These are phyloP conservation scores for Sporisorium graminicola DNA, from an alignment of 1,284 basidiomycete genomes.

Conservation along the genomic window DNA sequence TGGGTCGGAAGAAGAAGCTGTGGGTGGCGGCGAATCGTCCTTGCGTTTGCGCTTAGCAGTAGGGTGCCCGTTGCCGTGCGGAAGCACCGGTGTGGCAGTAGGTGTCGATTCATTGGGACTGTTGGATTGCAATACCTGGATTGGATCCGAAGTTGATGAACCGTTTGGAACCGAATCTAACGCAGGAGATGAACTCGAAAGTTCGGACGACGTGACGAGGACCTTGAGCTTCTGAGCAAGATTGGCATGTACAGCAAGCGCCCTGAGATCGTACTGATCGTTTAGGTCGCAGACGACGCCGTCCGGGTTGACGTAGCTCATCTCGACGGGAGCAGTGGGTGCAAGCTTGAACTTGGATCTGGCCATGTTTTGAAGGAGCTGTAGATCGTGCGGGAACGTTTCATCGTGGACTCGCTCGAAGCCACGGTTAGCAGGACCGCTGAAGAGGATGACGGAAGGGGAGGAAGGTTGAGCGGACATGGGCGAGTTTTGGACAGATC, in stretches of 20 bases:
- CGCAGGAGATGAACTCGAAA: background rate
- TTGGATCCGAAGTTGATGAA: background rate
- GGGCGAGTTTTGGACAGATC: slow-evolving; percentile 25
- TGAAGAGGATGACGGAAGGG: slow-evolving; percentile 41
- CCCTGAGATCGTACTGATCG: slow-evolving; percentile 53
- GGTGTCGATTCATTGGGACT: background rate
- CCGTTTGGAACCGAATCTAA: too few relatives aligned
- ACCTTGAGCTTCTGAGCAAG: slow-evolving; percentile 40
- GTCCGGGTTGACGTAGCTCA: slow-evolving; percentile 54
- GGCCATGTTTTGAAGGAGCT: slow-evolving; percentile 25
- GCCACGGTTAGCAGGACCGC: slow-evolving; percentile 29
- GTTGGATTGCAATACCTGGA: background rate
- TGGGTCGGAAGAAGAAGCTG: background rate
- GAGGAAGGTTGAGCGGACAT: slow-evolving; percentile 16
- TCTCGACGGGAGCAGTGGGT: slow-evolving; percentile 25
- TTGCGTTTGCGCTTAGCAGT: slow-evolving; percentile 30
- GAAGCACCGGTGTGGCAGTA: background rate
- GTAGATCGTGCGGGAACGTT: slow-evolving; percentile 26
- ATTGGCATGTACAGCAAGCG: slow-evolving; percentile 50
- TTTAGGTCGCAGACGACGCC: slow-evolving; percentile 52
- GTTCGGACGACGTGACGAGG: slow-evolving; percentile 23
- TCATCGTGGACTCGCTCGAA: slow-evolving; percentile 48
- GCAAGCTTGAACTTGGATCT: slow-evolving; percentile 41
- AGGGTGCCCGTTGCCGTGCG: slow-evolving; percentile 7
- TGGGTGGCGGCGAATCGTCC: slow-evolving; percentile 17